Base-by-base conservation (phyloP, 1,284 basidiomycete genomes). In the Puccinia horiana region DNA sequence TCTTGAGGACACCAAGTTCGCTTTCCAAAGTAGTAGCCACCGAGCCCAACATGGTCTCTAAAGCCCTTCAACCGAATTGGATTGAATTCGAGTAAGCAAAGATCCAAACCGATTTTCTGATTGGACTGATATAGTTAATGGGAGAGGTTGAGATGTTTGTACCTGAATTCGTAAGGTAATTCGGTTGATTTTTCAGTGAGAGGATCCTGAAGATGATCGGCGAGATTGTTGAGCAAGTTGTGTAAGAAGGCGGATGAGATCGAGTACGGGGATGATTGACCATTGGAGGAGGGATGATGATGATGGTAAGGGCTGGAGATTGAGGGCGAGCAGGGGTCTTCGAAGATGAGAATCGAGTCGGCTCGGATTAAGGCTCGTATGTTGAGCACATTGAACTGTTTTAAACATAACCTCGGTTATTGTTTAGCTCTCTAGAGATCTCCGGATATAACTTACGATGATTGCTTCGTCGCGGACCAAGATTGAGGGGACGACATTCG, bases 341-440 rank as follows among this genome's bases (percentile, higher is more conserved):
- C 95, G 86, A 99, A 98, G 35, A 99, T 90, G 63, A 98, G 90
- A 58, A 98, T 94, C 54, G 92, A 90, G 86, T 98, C 94, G 6
- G 94, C 92, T 88, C 98, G 98, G 86, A 99, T 92, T 69, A 98
- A 91, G 0, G 95, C 95, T 76, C 96, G 91, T 74, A 98, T 93
- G 86, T 98, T 95, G 52, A 98, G 90, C 69, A 98, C 93, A 84
- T 97, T 98, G 80, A 98, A 89, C 93, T 94, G 84, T 20, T 6
- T 20, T 1, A 5, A 26, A 40, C 35, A 40, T 6, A 40, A 20
- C 8, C 5, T 61, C 32, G 35, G 29, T 61, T 29, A 26, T n/a
- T 58, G 20, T 58, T 58, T 8, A 8, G 6, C 26, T 29, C 8
- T 8, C n/a, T 6, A 54, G 52, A 54, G 4, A 32, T 6, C n/a